phyloP scores from a whole-genome alignment of 2,329 filamentous ascomycete species.

The Alternaria sp. region DNA sequence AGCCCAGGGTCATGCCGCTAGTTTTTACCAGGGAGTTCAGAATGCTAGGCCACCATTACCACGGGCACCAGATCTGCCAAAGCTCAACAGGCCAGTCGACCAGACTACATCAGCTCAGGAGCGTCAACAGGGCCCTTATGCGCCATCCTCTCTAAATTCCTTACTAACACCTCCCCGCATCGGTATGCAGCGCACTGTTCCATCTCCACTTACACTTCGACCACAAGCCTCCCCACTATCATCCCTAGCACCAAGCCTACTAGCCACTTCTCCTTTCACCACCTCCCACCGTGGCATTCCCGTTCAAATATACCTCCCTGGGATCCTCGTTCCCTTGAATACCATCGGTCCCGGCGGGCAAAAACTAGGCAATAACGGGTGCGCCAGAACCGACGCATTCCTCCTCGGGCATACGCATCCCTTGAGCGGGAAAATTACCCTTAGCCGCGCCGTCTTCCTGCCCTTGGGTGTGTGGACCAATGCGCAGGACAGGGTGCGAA shows the following conservation, averaged over 20 bases:
- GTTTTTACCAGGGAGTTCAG: neutral
- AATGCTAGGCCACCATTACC: neutral
- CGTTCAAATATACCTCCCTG: conserved; percentile 43
- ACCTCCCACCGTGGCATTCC: conserved; percentile 25
- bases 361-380: conserved; percentile 13
- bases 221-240: conserved; percentile 19
- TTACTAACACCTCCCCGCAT: conserved; percentile 7
- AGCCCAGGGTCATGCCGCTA: neutral
- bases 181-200: conserved; percentile 28
- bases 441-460: conserved; percentile 40
- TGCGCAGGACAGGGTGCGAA: conserved; percentile 21
- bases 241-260: conserved; percentile 18
- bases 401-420: conserved; percentile 36
- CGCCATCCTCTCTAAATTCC: neutral
- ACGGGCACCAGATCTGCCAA: neutral
- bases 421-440: conserved; percentile 15
- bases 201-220: conserved; percentile 19
- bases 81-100: neutral
- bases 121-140: neutral
- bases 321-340: conserved; percentile 28
- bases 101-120: neutral
- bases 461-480: conserved; percentile 34
- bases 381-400: conserved; percentile 39
- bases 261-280: conserved; percentile 27
- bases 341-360: conserved; percentile 17